A percentile compares a stretch with the other conserved stretches of the same genome.
phyloP scores from a whole-genome alignment of 352 stramenopile species.

The Aphanomyces stellatus region DNA sequence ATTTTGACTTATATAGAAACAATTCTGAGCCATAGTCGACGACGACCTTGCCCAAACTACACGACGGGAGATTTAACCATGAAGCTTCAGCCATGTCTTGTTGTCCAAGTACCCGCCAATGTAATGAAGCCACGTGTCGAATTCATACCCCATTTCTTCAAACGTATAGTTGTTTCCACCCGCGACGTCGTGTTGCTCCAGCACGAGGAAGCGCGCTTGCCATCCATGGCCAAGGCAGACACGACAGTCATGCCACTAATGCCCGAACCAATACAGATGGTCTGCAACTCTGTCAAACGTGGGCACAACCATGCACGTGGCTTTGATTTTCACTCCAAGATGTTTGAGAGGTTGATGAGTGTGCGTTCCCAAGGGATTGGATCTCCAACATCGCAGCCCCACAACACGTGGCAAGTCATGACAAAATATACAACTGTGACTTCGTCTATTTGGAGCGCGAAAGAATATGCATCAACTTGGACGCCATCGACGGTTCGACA shows the following conservation, averaged over 20 bases:
- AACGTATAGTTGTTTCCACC: constrained; percentile 36
- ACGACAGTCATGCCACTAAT: constrained; percentile 31
- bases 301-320: no score
- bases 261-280: constrained; percentile 34
- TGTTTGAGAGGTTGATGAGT: no score
- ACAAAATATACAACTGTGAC: background rate
- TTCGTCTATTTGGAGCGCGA: background rate
- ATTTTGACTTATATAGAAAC: background rate
- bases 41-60: background rate
- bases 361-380: no score
- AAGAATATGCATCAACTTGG: background rate
- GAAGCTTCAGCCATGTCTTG: constrained; percentile 10
- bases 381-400: no score
- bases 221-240: constrained; percentile 27
- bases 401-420: background rate
- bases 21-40: background rate
- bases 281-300: no score
- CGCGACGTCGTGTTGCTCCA: constrained; percentile 38
- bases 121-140: constrained; percentile 43
- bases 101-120: constrained; percentile 27
- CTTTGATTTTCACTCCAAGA: no score
- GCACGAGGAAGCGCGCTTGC: constrained; percentile 28
- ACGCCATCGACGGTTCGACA: background rate
- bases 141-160: constrained; percentile 31
- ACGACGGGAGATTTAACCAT: constrained; percentile 1